Conservation (phyloP, 176 grass and related monocot species). For the Aechmea fasciata region DNA sequence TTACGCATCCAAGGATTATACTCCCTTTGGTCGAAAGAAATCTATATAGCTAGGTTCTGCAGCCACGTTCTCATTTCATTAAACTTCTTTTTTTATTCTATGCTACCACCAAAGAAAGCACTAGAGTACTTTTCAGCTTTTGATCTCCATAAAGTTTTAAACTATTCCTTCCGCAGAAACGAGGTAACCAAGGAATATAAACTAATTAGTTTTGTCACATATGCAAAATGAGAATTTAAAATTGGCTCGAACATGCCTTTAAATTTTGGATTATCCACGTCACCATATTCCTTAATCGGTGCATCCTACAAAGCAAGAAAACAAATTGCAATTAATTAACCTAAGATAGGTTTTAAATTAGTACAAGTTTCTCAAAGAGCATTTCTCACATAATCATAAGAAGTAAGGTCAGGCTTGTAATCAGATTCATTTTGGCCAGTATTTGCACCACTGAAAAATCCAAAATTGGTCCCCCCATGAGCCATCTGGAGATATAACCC, state of each 20-base stretch:
- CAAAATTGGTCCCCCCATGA: conserved; percentile 98
- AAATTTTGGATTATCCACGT: conserved; percentile 83
- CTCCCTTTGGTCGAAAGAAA: neutral
- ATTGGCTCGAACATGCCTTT: conserved; percentile 44
- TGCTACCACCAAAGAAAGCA: neutral
- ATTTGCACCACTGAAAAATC: conserved; percentile 93
- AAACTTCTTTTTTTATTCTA: neutral
- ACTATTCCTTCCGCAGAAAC: neutral
- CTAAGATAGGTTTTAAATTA: conserved; percentile 7
- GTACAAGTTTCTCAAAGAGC: neutral
- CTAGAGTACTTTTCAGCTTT: neutral
- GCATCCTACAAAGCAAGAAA: conserved; percentile 58
- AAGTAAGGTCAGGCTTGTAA: conserved; percentile 85
- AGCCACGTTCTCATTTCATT: neutral
- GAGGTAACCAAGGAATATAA: neutral
- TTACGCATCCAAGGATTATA: neutral
- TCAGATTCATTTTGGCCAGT: conserved; percentile 80
- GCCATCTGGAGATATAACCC: conserved; percentile 64
- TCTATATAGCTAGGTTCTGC: neutral
- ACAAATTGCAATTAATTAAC: conserved; percentile 1
- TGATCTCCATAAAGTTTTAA: neutral
- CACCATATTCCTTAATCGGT: conserved; percentile 90
- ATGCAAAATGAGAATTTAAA: neutral
- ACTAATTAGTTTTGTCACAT: neutral
- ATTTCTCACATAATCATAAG: conserved; percentile 85